Evolutionary conservation across 331 rosid species (phyloP).

Genomic region (Telfairia occidentalis): DNA sequence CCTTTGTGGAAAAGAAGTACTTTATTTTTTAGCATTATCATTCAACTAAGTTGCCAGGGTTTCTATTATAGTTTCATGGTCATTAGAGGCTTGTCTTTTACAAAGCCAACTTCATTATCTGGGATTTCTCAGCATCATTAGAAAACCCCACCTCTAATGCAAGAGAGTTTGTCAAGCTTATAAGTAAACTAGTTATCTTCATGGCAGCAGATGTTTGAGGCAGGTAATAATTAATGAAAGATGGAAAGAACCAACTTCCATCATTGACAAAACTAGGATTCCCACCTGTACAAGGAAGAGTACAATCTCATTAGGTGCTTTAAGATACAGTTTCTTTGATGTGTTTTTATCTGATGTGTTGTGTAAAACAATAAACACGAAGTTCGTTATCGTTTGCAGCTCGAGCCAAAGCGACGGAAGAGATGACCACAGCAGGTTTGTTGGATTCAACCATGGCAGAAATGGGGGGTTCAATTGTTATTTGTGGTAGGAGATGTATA

Average conservation of each 20-base stretch:
- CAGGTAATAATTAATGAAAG: neutral
- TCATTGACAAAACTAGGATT: neutral
- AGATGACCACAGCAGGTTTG: neutral
- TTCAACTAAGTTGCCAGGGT: neutral
- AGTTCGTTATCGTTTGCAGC: neutral
- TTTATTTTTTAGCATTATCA: neutral
- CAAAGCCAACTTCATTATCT: neutral
- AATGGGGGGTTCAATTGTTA: neutral
- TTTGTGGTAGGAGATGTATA: neutral
- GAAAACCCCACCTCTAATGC: neutral
- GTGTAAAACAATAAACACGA: neutral
- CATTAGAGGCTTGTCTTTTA: neutral
- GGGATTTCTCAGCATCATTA: neutral
- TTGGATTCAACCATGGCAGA: constrained; percentile 6
- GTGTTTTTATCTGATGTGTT: neutral
- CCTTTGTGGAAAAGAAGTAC: neutral
- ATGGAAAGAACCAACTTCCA: neutral
- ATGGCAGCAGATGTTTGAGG: neutral
- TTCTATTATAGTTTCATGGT: neutral
- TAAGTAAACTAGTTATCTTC: neutral
- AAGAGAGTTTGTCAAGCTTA: neutral
- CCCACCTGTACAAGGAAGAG: neutral
- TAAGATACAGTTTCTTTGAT: neutral
- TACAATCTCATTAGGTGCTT: neutral
- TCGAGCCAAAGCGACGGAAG: constrained; percentile 12